These are phyloP conservation scores for Hortiboletus campestris DNA, from an alignment of 768 basidiomycete genomes.

Conservation along the genomic window DNA sequence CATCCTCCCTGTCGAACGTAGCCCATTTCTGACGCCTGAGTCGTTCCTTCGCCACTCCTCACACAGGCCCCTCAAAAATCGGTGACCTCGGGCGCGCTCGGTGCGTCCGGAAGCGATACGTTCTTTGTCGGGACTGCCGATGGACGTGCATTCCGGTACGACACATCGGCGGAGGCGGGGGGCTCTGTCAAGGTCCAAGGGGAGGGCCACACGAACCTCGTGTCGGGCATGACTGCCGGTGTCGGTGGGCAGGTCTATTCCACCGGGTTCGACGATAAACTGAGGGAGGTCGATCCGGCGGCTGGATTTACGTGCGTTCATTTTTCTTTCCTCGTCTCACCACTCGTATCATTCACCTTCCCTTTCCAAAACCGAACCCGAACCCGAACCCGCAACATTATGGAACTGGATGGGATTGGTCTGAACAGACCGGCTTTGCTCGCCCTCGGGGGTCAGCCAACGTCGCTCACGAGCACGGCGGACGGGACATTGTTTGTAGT, in stretches of 20 bases:
- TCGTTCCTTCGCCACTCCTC: neutral
- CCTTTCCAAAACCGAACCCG: neutral
- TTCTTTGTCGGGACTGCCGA: conserved; percentile 82
- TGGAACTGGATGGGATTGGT: neutral
- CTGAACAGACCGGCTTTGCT: conserved; percentile 48
- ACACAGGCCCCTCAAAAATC: conserved; percentile 76
- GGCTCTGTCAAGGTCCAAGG: conserved; percentile 51
- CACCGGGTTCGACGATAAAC: conserved; percentile 76
- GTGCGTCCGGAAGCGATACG: conserved; percentile 41
- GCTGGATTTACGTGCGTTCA: conserved; percentile 27
- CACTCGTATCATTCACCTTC: neutral
- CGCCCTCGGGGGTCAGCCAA: conserved; percentile 64
- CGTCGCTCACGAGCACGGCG: conserved; percentile 51
- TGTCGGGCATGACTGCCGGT: conserved; percentile 57
- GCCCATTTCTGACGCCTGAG: neutral
- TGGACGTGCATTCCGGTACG: conserved; percentile 70
- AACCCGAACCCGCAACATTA: too few relatives aligned
- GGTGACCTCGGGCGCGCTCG: conserved; percentile 60
- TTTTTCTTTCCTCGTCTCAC: conserved; percentile 13
- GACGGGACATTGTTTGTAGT: conserved; percentile 66
- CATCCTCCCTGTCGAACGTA: neutral
- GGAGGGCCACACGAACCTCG: conserved; percentile 65
- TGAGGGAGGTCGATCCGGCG: conserved; percentile 59
- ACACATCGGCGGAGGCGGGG: conserved; percentile 28
- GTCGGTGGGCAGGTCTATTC: conserved; percentile 57